A percentile compares a stretch with the other conserved stretches of the same genome.
Conservation (phyloP, 1,284 basidiomycete genomes). For the Trichosporon ovoides region DNA sequence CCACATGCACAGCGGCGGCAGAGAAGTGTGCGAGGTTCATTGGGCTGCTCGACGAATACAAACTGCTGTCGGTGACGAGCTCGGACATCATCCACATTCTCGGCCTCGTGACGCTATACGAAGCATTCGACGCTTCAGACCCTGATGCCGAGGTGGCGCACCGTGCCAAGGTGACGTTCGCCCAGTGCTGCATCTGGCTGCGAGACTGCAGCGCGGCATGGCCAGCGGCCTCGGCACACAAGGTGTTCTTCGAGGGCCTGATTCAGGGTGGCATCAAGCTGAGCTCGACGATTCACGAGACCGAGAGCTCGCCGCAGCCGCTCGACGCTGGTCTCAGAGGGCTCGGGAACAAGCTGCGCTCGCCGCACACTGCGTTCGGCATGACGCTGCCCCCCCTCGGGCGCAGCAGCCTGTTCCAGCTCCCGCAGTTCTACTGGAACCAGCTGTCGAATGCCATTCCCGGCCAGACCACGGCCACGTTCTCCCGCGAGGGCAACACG, state of each 20-base stretch:
- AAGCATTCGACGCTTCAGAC: conserved; percentile 28
- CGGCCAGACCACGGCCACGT: neutral
- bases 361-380: neutral
- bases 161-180: conserved; percentile 36
- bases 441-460: conserved; percentile 20
- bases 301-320: conserved; percentile 4
- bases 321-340: neutral
- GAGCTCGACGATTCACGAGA: conserved; percentile 1
- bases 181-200: conserved; percentile 44
- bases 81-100: conserved; percentile 44
- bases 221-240: conserved; percentile 41
- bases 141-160: conserved; percentile 24
- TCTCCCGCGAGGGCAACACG: neutral
- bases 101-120: conserved; percentile 36
- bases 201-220: conserved; percentile 36
- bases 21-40: conserved; percentile 35
- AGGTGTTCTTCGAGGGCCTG: conserved; percentile 44
- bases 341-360: neutral
- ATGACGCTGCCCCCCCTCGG: conserved; percentile 7
- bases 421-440: conserved; percentile 41
- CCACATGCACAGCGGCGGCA: conserved; percentile 38
- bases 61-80: conserved; percentile 31
- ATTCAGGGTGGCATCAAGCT: conserved; percentile 37
- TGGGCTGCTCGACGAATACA: conserved; percentile 29
- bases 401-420: conserved; percentile 27